Conservation (phyloP, 2,329 filamentous ascomycete species). For the Penicillium nordicum region DNA sequence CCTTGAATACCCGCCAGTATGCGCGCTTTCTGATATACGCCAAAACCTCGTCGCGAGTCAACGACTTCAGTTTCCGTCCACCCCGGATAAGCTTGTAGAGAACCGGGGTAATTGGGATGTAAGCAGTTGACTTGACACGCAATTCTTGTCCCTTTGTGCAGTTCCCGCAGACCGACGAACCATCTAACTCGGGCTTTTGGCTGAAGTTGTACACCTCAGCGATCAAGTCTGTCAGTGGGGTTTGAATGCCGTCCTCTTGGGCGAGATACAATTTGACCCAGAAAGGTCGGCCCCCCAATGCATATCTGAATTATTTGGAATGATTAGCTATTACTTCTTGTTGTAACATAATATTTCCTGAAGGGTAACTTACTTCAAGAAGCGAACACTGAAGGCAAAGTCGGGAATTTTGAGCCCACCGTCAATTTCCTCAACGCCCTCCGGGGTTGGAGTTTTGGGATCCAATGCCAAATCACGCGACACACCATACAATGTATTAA, state of each 20-base stretch:
- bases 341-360: no score
- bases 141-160: constrained; percentile 2
- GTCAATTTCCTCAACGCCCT: constrained; percentile 7
- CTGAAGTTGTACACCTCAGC: constrained; percentile 14
- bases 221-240: constrained; percentile 5
- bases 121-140: constrained; percentile 5
- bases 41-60: constrained; percentile 7
- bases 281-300: constrained; percentile 10
- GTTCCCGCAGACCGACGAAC: constrained; percentile 2
- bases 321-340: background rate
- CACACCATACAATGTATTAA: constrained; percentile 7
- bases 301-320: constrained; percentile 1
- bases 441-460: constrained; percentile 1
- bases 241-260: constrained; percentile 8
- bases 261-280: constrained; percentile 11
- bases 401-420: constrained; percentile 7
- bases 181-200: constrained; percentile 8
- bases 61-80: constrained; percentile 4
- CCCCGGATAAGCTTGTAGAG: constrained; percentile 4
- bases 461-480: constrained; percentile 7
- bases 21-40: constrained; percentile 1
- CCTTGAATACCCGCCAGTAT: constrained; percentile 11
- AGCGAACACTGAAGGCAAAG: constrained; percentile 12
- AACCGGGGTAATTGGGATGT: constrained; percentile 8
- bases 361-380: constrained; percentile 1